Base-by-base conservation (phyloP, 495 filamentous ascomycete species). In the Annulohypoxylon stygium region DNA sequence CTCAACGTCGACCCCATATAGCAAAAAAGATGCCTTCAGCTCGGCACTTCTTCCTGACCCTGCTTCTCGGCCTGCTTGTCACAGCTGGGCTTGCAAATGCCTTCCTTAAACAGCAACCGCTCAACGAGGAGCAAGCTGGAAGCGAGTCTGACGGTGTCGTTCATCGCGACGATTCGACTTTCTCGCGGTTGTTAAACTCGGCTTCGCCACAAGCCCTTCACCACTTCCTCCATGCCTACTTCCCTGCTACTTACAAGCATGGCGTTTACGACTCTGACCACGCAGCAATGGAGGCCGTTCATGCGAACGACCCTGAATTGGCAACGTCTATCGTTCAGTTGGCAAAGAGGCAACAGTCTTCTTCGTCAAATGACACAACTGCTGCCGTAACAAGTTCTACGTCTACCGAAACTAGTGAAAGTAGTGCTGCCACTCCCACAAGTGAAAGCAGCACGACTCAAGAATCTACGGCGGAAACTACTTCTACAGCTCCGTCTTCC, bases 171-270 rank as follows among this genome's bases (percentile, higher is more conserved):
- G 69, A 74, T 34, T 70, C 75, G 10, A 80, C 76, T 23, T 78
- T 83, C 74, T 78, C 78, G 14, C 65, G 76, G 43, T 48, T 79
- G 45, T 62, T 83, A 61, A 79, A 75, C 50, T 68, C 76, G 10
- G 77, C 80, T 16, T 81, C 82, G n/a, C 75, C 81, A 8, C 72
- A 79, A 45, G 75, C 78, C 63, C 74, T 84, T 6, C 79, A 83
- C 60, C 67, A 75, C 10, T 76, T 84, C 33, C 78, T 84, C 3
- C 80, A 82, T 60, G 75, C 79, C n/a, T 78, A 79, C 61, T 78
- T 82, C 45, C 80, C 82, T 3, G 59, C 64, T n/a, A 71, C 75
- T 39, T 83, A 81, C 59, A 78, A 76, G 66, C 76, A 81, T 41
- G 82, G 80, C 25, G 71, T 82, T 3, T 81, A 75, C 59, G 55